Base-by-base conservation (phyloP, 202 grass and related monocot genomes). In the Schoenoplectus triqueter region DNA sequence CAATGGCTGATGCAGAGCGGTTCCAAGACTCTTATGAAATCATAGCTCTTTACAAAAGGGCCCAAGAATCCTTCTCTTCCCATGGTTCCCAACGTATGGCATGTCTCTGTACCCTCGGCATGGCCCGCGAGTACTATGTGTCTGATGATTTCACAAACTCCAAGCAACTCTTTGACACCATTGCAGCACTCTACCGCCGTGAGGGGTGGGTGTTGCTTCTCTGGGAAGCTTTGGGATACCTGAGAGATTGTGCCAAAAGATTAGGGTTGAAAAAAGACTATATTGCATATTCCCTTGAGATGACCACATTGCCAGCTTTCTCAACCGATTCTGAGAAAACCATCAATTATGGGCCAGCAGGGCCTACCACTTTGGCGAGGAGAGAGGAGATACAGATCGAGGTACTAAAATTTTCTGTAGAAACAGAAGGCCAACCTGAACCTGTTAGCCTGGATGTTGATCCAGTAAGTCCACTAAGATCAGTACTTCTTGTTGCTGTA, bases 21-120 rank as follows among this genome's bases (percentile, higher is more conserved):
- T 96, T 94, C 87, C 96, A 99, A 91, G 93, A 99, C 92, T 90
- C 89, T 81, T 96, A 99, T 2, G 96, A 99, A 88, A 99, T 99
- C 78, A 92, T 99, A 80, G 93, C 96, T 81, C 90, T 99, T 62
- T 99, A 94, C 60, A 95, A 87, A 95, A 98, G 95, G 92, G 90
- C 96, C 84, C 92, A 92, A 87, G 96, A 99, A 91, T 99, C 89
- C 90, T 96, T 99, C 84, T 87, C 85, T 59, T 88, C 87, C 87
- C 80, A 84, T 74, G 86, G 92, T 66, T 92, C 89, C 78, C 86
- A 79, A 10, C 92, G 93, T 84, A 92, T 96, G 88, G 96, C 91
- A 87, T 92, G 78, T 76, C 74, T 78, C 40, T 96, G 96, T 82
- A 92, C 85, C 64, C 78, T 84, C 86, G 90, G 93, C 84, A 99